Percentiles rank a stretch among this genome's conserved stretches.
phyloP scores from a whole-genome alignment of 257 asterid species.

The Capsicum baccatum region DNA sequence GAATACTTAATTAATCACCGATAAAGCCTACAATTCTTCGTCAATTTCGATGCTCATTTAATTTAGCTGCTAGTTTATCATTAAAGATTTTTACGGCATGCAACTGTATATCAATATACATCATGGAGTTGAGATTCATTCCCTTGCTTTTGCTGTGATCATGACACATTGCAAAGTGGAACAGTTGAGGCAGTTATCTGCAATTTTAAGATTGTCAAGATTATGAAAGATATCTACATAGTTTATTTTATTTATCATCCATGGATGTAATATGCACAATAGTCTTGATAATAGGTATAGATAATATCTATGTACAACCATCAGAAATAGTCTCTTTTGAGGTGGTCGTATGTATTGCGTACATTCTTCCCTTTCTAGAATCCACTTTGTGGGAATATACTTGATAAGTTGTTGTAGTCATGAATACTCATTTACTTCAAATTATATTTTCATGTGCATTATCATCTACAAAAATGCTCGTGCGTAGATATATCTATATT shows the following conservation, averaged over 20 bases:
- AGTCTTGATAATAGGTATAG: neutral
- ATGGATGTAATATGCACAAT: neutral
- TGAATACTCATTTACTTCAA: neutral
- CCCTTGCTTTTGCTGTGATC: slow-evolving; percentile 35
- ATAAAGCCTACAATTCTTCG: no score
- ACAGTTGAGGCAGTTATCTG: slow-evolving; percentile 31
- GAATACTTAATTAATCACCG: no score
- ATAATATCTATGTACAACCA: neutral
- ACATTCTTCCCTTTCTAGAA: no score
- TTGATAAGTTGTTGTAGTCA: no score
- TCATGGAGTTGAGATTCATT: slow-evolving; percentile 36
- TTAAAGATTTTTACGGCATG: no score
- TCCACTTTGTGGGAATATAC: no score
- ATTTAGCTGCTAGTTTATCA: no score
- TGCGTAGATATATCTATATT: neutral
- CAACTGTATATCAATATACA: no score
- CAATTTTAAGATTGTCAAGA: slow-evolving; percentile 54
- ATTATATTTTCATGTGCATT: neutral
- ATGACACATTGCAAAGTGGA: slow-evolving; percentile 38
- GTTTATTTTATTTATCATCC: slow-evolving; percentile 2
- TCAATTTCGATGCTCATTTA: no score
- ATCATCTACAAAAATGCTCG: neutral
- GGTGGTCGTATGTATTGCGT: no score
- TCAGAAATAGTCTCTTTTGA: no score
- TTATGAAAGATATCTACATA: neutral